phyloP scores from a whole-genome alignment of 805 yeast genomes.

The Metschnikowia bowlesiae region DNA sequence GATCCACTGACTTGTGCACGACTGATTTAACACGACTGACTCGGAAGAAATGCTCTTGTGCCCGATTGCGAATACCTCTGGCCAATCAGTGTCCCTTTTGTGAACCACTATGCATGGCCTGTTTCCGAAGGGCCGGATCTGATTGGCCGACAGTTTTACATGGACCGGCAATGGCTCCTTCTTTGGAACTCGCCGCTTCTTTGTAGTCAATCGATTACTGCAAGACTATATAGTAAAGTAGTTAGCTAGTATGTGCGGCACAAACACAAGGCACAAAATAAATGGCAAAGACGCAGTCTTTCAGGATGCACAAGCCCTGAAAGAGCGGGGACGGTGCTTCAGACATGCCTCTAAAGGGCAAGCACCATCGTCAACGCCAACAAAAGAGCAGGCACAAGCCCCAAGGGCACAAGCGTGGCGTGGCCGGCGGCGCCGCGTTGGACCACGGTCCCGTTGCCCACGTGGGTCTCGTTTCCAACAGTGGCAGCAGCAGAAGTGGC shows the following conservation, averaged over 20 bases:
- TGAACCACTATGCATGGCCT: too few species aligned
- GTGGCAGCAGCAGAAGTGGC: background rate
- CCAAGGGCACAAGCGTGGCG: background rate
- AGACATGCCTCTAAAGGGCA: background rate
- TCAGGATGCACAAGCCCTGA: background rate
- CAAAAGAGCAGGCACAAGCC: background rate
- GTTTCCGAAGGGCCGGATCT: too few species aligned
- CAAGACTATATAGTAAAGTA: background rate
- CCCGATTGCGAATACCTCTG: too few species aligned
- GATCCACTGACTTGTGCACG: background rate
- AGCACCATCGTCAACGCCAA: background rate
- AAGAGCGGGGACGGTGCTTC: background rate
- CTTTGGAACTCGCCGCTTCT: too few species aligned
- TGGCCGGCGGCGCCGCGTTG: background rate
- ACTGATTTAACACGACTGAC: background rate
- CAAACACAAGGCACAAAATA: background rate
- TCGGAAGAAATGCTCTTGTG: background rate
- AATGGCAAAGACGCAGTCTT: background rate
- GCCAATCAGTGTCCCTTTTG: too few species aligned
- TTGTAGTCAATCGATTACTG: background rate
- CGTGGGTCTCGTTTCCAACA: background rate
- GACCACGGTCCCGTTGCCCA: background rate
- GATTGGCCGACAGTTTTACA: too few species aligned
- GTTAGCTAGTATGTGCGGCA: background rate
- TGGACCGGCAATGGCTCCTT: too few species aligned